Base-by-base conservation (phyloP, 805 yeast genomes). In the Saccharomycopsis amapae region DNA sequence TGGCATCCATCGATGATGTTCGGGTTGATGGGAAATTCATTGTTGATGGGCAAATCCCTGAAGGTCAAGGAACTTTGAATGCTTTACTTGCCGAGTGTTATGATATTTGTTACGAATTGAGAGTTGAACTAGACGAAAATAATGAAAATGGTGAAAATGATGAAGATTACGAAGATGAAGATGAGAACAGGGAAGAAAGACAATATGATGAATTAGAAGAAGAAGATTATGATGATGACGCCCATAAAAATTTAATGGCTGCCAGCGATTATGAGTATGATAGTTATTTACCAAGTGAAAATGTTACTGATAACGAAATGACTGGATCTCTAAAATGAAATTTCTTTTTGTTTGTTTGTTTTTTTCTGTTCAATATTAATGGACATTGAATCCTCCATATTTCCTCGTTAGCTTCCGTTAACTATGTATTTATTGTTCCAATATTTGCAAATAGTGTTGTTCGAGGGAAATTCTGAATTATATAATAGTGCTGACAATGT, bases 51-150 rank as follows among this genome's bases (percentile, higher is more conserved):
- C 85, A 86, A 53, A 83, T 93, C 36, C 99, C 99, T 2, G 97
- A 93, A 61, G 99, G 99, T 10, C 99, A 93, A 64, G 98, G 97
- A 4, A 79, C 95, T n/a, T 69, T 93, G 52, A 88, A 80, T 62
- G 95, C 95, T 1, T 66, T 90, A 47, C 68, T 90, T 42, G 93
- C 95, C 3, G 97, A 89, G 61, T 90, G 97, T 62, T 93, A 87
- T 61, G 98, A 93, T 62, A 82, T 90, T 48, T 72, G 85, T 39
- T 93, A 90, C 59, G 98, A 93, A 66, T 70, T 93, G 62, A 84
- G 87, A 59, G 80, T 85, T 30, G 95, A 88, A 59, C 75, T 84
- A 43, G 88, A 84, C 56, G 89, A 81, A 51, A 69, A 28, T 13
- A 33, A 38, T 20, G 22, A 37, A 13, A 19, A 37, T 23, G 35